Conservation (phyloP, 169 alveolate genomes). For the Plasmodium knowlesi region DNA sequence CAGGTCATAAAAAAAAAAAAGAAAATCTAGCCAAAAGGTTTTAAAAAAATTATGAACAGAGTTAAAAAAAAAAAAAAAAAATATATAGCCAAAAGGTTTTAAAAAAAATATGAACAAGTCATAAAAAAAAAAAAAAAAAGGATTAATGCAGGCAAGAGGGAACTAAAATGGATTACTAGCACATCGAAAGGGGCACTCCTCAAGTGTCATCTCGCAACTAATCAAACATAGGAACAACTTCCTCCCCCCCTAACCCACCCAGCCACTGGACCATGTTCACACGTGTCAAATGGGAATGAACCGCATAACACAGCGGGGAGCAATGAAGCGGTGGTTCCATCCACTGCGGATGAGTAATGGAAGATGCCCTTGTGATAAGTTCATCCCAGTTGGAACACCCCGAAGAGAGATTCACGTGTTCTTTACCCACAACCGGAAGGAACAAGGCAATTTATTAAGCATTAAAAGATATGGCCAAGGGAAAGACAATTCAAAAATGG, state of each 20-base stretch:
- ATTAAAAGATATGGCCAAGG: neutral
- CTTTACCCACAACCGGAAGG: neutral
- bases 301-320: neutral
- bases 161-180: neutral
- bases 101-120: too few relatives aligned
- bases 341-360: neutral
- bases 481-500: neutral
- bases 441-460: neutral
- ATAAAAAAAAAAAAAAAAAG: neutral
- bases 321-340: neutral
- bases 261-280: neutral
- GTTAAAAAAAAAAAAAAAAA: neutral
- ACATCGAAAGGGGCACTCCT: neutral
- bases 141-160: neutral
- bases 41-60: too few relatives aligned
- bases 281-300: neutral
- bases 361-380: neutral
- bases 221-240: neutral
- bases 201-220: neutral
- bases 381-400: neutral
- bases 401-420: neutral
- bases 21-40: too few relatives aligned
- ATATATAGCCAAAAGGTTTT: too few relatives aligned
- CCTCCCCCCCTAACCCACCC: too few relatives aligned
- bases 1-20: too few relatives aligned